phyloP scores from a whole-genome alignment of 176 grass and related monocot genomes.

The Tillandsia fasciculata region DNA sequence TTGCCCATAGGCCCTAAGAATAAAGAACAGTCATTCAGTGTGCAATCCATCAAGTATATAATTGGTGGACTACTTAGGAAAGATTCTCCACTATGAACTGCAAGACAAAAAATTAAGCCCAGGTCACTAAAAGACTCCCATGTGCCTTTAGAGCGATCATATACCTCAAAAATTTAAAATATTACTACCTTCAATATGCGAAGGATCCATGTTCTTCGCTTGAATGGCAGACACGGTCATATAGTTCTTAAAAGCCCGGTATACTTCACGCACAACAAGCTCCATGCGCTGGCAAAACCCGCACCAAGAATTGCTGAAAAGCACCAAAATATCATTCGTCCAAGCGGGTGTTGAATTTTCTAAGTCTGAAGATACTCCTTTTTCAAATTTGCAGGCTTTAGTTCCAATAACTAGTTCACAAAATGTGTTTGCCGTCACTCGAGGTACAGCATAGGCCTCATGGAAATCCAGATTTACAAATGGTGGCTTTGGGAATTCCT shows the following conservation, averaged over 20 bases:
- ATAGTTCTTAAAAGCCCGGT: constrained; percentile 61
- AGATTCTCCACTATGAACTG: constrained; percentile 42
- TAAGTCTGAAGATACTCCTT: constrained; percentile 21
- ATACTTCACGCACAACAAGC: constrained; percentile 69
- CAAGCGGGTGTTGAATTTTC: constrained; percentile 41
- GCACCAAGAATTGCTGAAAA: constrained; percentile 95
- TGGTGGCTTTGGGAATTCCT: constrained; percentile 69
- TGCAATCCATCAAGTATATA: constrained; percentile 82
- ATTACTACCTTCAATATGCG: constrained; percentile 49
- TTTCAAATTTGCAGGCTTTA: constrained; percentile 37
- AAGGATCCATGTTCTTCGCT: constrained; percentile 26
- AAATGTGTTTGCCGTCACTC: constrained; percentile 48
- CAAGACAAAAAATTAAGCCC: constrained; percentile 22
- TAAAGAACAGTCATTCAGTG: constrained; percentile 58
- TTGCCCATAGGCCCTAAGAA: constrained; percentile 49
- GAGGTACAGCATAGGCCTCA: constrained; percentile 79
- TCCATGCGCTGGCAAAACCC: constrained; percentile 89
- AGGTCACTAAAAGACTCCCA: not conserved
- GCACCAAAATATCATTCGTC: constrained; percentile 80
- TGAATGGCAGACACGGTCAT: constrained; percentile 25
- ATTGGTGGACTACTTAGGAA: constrained; percentile 39
- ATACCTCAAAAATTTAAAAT: not conserved
- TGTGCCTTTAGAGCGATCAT: not conserved
- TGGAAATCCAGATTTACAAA: constrained; percentile 84
- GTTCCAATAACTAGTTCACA: constrained; percentile 64